Percentiles rank a stretch among this genome's conserved stretches.
Conservation (phyloP, 441 rosid species). For the Isatis lusitanica region DNA sequence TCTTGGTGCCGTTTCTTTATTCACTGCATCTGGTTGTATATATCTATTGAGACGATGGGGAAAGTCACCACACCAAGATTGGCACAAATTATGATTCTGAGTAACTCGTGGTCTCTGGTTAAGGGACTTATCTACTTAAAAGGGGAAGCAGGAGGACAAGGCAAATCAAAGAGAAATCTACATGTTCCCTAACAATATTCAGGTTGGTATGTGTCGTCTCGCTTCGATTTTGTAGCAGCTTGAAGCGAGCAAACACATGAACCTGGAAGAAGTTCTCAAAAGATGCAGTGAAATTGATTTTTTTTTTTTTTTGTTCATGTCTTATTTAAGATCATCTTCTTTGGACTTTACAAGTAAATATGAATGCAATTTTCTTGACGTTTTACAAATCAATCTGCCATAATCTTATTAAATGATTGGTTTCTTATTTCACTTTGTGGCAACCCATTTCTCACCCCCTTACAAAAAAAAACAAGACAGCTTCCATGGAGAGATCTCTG, state of each 20-base stretch:
- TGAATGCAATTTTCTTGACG: neutral
- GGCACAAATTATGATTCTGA: conserved; percentile 63
- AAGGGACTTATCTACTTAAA: neutral
- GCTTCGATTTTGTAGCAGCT: conserved; percentile 25
- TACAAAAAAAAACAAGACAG: conserved; percentile 63
- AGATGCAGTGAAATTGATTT: conserved; percentile 11
- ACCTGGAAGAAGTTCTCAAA: conserved; percentile 18
- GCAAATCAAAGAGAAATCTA: conserved; percentile 8
- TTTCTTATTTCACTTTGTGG: conserved; percentile 73
- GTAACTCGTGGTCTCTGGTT: conserved; percentile 14
- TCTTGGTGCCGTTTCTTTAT: conserved; percentile 64
- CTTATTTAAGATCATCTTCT: neutral
- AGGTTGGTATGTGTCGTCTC: conserved; percentile 22
- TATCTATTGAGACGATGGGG: conserved; percentile 79
- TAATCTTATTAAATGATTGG: conserved; percentile 32
- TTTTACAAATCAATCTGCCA: neutral
- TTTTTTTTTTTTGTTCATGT: neutral
- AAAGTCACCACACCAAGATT: conserved; percentile 84
- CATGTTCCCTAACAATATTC: neutral
- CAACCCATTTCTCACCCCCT: conserved; percentile 75
- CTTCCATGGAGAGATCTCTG: conserved; percentile 64
- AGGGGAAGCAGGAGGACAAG: conserved; percentile 17
- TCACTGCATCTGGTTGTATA: conserved; percentile 76
- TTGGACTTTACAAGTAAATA: conserved; percentile 25
- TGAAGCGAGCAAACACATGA: conserved; percentile 19